A percentile compares a stretch with the other conserved stretches of the same genome.
Conservation (phyloP, 2,329 filamentous ascomycete species). For the Cercospora beticola region DNA sequence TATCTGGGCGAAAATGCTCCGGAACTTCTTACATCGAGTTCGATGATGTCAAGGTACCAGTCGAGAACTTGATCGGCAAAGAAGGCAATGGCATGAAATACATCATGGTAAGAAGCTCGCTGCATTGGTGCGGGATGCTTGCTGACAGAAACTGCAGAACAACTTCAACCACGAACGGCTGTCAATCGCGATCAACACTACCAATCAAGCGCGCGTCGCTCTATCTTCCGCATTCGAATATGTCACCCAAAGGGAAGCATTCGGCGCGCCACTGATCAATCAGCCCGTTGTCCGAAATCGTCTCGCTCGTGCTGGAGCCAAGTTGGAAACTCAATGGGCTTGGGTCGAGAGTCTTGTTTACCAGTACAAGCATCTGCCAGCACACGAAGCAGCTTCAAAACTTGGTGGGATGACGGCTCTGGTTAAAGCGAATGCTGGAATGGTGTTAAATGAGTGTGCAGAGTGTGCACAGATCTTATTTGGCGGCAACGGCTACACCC, state of each 20-base stretch:
- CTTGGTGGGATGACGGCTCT: constrained; percentile 69
- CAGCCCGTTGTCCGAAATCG: constrained; percentile 71
- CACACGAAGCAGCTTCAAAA: constrained; percentile 57
- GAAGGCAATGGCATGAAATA: constrained; percentile 72
- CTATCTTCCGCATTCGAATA: constrained; percentile 60
- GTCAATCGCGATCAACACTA: constrained; percentile 62
- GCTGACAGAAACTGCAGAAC: not conserved
- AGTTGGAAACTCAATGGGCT: constrained; percentile 67
- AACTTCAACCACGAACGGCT: constrained; percentile 55
- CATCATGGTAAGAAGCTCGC: constrained; percentile 31
- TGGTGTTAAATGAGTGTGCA: constrained; percentile 68
- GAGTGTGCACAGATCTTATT: constrained; percentile 68
- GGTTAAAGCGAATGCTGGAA: constrained; percentile 70
- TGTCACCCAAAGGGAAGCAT: constrained; percentile 64
- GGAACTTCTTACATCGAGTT: constrained; percentile 74
- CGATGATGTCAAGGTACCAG: constrained; percentile 69
- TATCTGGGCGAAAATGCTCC: constrained; percentile 61
- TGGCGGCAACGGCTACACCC: constrained; percentile 68
- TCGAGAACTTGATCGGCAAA: constrained; percentile 66
- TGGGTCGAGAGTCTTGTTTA: constrained; percentile 70
- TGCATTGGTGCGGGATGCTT: not conserved
- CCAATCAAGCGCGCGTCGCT: constrained; percentile 60
- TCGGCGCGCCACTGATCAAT: constrained; percentile 66
- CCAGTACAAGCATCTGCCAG: constrained; percentile 61
- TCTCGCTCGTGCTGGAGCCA: constrained; percentile 66